These are phyloP conservation scores for Metarhizium anisopliae DNA, from an alignment of 2,329 filamentous ascomycete species.

Conservation along the genomic window DNA sequence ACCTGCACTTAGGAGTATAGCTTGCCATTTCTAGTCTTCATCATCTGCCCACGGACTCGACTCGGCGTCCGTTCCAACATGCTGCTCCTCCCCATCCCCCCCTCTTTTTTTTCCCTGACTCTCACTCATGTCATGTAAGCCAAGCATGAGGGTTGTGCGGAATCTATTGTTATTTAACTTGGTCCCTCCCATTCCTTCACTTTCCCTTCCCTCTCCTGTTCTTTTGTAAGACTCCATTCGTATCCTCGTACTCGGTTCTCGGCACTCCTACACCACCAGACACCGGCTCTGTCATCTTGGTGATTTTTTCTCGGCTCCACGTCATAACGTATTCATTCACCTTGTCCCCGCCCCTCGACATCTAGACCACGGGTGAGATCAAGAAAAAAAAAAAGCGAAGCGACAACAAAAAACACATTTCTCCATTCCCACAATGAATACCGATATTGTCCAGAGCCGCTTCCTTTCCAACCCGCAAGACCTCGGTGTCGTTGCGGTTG, in stretches of 20 bases:
- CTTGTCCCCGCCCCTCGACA: background rate
- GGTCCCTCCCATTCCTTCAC: background rate
- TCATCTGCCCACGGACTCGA: constrained; percentile 1
- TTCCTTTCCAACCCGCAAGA: constrained; percentile 75
- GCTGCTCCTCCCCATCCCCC: background rate
- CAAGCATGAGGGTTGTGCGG: background rate
- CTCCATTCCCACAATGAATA: constrained; percentile 32
- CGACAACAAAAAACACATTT: background rate
- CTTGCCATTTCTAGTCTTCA: constrained; percentile 3
- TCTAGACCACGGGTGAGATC: background rate
- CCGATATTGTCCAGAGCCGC: constrained; percentile 49
- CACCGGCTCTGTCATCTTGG: background rate
- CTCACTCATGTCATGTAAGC: background rate
- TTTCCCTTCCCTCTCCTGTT: constrained; percentile 3
- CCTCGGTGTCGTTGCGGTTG: constrained; percentile 86
- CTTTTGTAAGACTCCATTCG: background rate
- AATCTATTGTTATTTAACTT: background rate
- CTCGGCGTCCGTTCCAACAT: background rate
- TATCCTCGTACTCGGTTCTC: background rate
- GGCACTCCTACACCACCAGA: background rate
- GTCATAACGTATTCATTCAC: background rate
- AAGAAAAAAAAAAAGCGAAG: constrained; percentile 3
- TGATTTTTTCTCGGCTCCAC: background rate
- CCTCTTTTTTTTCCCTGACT: background rate
- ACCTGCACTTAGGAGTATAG: constrained; percentile 17